Conservation (phyloP, 768 basidiomycete species). For the Vishniacozyma victoriae region DNA sequence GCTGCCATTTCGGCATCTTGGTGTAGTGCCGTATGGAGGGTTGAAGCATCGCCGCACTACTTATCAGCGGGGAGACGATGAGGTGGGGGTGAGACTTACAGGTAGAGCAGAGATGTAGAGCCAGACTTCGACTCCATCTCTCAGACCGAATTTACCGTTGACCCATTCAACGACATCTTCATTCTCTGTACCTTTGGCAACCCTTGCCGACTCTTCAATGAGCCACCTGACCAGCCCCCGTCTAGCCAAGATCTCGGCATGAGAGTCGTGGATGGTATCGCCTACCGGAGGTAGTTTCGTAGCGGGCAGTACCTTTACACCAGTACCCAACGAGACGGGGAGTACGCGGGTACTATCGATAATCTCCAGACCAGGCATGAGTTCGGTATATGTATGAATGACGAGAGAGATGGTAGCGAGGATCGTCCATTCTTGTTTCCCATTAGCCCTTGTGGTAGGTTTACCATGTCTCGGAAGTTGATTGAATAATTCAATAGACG, state of each 20-base stretch:
- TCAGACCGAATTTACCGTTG: constrained; percentile 15
- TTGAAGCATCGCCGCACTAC: constrained; percentile 85
- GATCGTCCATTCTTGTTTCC: constrained; percentile 46
- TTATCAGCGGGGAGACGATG: neutral
- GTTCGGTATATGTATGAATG: too few relatives aligned
- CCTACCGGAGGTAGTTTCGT: constrained; percentile 60
- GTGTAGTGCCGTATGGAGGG: constrained; percentile 63
- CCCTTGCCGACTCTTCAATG: constrained; percentile 57
- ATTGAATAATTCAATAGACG: constrained; percentile 26
- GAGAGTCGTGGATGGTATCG: constrained; percentile 78
- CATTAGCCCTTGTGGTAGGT: constrained; percentile 39
- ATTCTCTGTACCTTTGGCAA: neutral
- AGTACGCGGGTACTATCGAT: constrained; percentile 48
- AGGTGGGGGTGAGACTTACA: constrained; percentile 50
- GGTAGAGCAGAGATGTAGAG: constrained; percentile 75
- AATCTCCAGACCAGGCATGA: neutral
- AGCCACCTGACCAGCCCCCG: constrained; percentile 74
- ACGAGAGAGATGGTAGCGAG: constrained; percentile 46
- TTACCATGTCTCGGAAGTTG: constrained; percentile 37
- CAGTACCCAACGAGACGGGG: constrained; percentile 51
- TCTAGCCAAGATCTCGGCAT: constrained; percentile 87
- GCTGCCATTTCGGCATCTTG: constrained; percentile 70
- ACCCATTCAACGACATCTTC: constrained; percentile 10
- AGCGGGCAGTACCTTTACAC: constrained; percentile 76
- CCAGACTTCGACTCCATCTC: constrained; percentile 56